A percentile compares a stretch with the other conserved stretches of the same genome.
These are phyloP conservation scores for Venturiaceae sp. DNA, from an alignment of 2,329 filamentous ascomycete genomes.

Conservation along the genomic window DNA sequence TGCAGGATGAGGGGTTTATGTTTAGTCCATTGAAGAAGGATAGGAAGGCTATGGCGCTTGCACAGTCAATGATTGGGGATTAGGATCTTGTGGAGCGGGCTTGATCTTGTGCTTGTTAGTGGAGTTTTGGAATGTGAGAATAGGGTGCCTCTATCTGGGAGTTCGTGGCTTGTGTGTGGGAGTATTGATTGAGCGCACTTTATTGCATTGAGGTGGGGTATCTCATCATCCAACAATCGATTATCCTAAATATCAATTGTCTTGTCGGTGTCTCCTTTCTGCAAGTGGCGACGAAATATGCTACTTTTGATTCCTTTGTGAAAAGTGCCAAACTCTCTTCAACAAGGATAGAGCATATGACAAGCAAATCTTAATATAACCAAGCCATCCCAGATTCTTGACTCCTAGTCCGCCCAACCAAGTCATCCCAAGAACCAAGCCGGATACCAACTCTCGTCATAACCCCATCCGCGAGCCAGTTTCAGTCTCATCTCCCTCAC, in stretches of 20 bases:
- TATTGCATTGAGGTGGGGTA: not conserved
- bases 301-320: constrained; percentile 67
- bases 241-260: not conserved
- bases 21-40: constrained; percentile 32
- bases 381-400: no score
- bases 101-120: not conserved
- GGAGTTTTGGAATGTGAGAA: not conserved
- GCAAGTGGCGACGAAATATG: constrained; percentile 72
- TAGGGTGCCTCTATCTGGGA: not conserved
- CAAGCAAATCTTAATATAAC: no score
- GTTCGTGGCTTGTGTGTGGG: not conserved
- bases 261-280: constrained; percentile 41
- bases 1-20: constrained; percentile 26
- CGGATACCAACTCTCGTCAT: no score
- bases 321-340: no score
- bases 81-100: not conserved
- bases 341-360: no score
- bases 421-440: no score
- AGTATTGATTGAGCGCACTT: not conserved
- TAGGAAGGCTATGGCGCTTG: constrained; percentile 13
- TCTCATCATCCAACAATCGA: not conserved
- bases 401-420: no score
- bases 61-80: constrained; percentile 3
- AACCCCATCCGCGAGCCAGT: no score
- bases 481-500: no score